Evolutionary conservation across 2,329 filamentous ascomycete genomes (phyloP).

Genomic region (Botrytis sinoallii): DNA sequence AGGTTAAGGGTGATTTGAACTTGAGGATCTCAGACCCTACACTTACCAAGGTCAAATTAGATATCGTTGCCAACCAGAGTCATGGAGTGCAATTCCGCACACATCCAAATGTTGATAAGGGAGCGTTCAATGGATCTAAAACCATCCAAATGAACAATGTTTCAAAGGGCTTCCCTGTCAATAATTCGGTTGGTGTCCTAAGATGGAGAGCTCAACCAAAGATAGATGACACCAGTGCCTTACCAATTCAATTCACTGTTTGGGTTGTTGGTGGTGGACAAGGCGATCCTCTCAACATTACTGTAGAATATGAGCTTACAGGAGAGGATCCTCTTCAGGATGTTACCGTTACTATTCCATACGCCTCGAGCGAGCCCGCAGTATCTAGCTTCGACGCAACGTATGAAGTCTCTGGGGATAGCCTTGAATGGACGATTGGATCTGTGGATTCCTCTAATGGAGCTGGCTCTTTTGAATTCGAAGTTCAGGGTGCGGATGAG

Average conservation of each 20-base stretch:
- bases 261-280: constrained; percentile 92
- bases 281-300: constrained; percentile 80
- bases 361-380: constrained; percentile 76
- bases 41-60: constrained; percentile 88
- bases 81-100: constrained; percentile 90
- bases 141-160: constrained; percentile 87
- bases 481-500: constrained; percentile 82
- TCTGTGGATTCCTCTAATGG: constrained; percentile 77
- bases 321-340: constrained; percentile 76
- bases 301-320: constrained; percentile 91
- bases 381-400: constrained; percentile 92
- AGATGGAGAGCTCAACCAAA: constrained; percentile 87
- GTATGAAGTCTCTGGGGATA: constrained; percentile 91
- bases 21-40: constrained; percentile 85
- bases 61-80: constrained; percentile 70
- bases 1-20: constrained; percentile 88
- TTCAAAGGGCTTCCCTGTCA: constrained; percentile 85
- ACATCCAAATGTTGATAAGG: constrained; percentile 93
- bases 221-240: constrained; percentile 72
- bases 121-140: constrained; percentile 77
- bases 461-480: constrained; percentile 90
- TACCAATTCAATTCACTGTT: constrained; percentile 93
- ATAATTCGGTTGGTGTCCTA: constrained; percentile 88
- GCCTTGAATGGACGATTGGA: constrained; percentile 90
- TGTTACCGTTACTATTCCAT: constrained; percentile 85